Base-by-base conservation (phyloP, 495 filamentous ascomycete species). In the Hypoxylon fuscum region DNA sequence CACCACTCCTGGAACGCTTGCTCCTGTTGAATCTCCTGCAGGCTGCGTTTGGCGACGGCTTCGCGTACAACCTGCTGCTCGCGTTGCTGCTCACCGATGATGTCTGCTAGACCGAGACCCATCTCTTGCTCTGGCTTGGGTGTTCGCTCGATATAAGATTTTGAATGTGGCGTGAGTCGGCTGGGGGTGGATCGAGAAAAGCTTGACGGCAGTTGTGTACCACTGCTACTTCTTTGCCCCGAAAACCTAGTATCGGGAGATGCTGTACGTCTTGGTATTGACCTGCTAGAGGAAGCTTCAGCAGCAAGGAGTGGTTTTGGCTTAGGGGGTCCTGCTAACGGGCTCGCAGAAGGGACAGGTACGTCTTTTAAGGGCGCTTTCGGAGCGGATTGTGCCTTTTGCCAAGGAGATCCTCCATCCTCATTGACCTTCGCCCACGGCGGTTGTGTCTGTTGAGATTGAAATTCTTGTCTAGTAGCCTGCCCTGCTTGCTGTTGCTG, bases 1-100 rank as follows among this genome's bases (percentile, higher is more conserved):
- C 95, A 98, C 95, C 96, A 98, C 69, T 94, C 88, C 72, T 96
- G 90, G 74, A 98, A 98, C 29, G 92, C 91, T 72, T 98, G 95
- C 72, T 98, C 95, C 46, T 89, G 85, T 69, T 98, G 96, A 62
- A 98, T 98, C 35, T 98, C 95, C 68, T 94, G 84, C 35, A 98
- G 73, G 56, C 88, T 92, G 37, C 94, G 83, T 72, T 96, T 96
- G 1, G 90, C 89, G 0, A 81, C 85, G n/a, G 91, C 91, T 74
- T 96, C 93, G 35, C 84, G 87, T 59, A 95, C 84, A 46, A 85
- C 81, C 56, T 93, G 85, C 66, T 97, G 95, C 59, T 96, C 93
- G 5, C 84, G 86, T 70, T 88, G 86, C 74, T 98, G 91, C 69
- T 94, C 88, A 12, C 85, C 84, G 20, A 98, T 87, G 51, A 98